Conservation (phyloP, 129 eudicot species). For the Pseudognaphalium luteoalbum region DNA sequence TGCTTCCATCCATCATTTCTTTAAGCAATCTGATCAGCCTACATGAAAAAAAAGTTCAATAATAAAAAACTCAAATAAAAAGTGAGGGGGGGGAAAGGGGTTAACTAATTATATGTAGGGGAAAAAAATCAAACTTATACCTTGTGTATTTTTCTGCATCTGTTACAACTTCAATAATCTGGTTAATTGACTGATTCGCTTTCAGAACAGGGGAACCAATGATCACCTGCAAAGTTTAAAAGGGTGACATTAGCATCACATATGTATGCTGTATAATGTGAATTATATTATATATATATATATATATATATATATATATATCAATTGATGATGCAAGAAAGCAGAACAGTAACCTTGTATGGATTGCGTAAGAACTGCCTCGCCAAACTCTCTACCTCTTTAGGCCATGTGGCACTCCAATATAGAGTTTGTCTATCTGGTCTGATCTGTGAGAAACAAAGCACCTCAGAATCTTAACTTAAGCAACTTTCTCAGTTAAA, state of each 20-base stretch:
- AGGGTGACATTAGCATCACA: constrained; percentile 7
- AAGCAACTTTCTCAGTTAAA: not conserved
- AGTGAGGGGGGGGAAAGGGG: too few species aligned
- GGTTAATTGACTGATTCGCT: constrained; percentile 89
- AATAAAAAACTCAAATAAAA: not conserved
- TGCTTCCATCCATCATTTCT: constrained; percentile 95
- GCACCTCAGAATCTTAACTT: constrained; percentile 14
- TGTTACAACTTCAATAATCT: constrained; percentile 82
- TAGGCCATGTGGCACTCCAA: constrained; percentile 99
- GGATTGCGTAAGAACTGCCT: constrained; percentile 88
- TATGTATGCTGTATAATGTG: not conserved
- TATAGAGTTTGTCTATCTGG: constrained; percentile 98
- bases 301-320: not conserved
- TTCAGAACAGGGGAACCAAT: constrained; percentile 86
- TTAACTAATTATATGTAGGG: not conserved
- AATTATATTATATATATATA: too few species aligned
- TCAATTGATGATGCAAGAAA: not conserved
- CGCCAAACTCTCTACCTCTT: constrained; percentile 88
- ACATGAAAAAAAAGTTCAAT: constrained; percentile 7
- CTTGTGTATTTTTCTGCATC: constrained; percentile 86
- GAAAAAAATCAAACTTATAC: constrained; percentile 29
- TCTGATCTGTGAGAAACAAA: constrained; percentile 64
- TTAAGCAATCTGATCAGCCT: constrained; percentile 79
- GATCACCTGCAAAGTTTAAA: constrained; percentile 50
- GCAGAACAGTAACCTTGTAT: constrained; percentile 61